Percentiles rank a stretch among this genome's conserved stretches.
Conservation (phyloP, 257 asterid genomes). For the Nyctanthes arbortristis region DNA sequence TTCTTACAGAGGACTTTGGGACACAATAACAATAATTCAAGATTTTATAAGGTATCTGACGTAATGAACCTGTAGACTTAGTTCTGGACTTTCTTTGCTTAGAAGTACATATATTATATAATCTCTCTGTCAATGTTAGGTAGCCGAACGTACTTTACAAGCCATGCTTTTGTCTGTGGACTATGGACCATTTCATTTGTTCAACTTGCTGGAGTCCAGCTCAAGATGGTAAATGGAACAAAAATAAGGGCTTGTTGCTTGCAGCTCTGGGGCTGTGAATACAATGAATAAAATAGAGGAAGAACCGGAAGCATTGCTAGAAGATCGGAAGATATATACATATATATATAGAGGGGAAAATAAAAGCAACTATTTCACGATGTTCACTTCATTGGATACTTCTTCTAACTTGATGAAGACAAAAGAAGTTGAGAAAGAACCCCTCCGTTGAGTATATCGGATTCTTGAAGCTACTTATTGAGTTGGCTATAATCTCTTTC, state of each 20-base stretch:
- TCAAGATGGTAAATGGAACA: not conserved
- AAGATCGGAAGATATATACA: too few relatives aligned
- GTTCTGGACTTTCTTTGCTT: conserved; percentile 18
- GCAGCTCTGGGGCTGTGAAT: not conserved
- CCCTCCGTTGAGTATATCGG: not conserved
- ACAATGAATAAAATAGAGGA: not conserved
- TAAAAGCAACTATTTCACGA: too few relatives aligned
- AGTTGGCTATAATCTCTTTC: too few relatives aligned
- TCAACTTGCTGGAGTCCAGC: not conserved
- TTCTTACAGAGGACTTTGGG: not conserved
- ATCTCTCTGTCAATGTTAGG: conserved; percentile 5
- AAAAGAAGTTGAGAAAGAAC: too few relatives aligned
- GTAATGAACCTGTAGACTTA: not conserved
- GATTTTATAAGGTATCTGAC: conserved; percentile 15
- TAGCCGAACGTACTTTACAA: conserved; percentile 15
- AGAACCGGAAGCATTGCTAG: too few relatives aligned
- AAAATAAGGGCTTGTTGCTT: not conserved
- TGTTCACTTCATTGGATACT: conserved; percentile 4
- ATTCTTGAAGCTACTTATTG: not conserved
- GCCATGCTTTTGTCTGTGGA: not conserved
- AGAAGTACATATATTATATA: conserved; percentile 3
- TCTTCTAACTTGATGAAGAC: conserved; percentile 23
- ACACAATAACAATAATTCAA: not conserved
- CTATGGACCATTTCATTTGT: not conserved
- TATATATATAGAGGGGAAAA: too few relatives aligned